Conservation (phyloP, 2,329 filamentous ascomycete species). For the Phaeosphaeriaceae sp. region DNA sequence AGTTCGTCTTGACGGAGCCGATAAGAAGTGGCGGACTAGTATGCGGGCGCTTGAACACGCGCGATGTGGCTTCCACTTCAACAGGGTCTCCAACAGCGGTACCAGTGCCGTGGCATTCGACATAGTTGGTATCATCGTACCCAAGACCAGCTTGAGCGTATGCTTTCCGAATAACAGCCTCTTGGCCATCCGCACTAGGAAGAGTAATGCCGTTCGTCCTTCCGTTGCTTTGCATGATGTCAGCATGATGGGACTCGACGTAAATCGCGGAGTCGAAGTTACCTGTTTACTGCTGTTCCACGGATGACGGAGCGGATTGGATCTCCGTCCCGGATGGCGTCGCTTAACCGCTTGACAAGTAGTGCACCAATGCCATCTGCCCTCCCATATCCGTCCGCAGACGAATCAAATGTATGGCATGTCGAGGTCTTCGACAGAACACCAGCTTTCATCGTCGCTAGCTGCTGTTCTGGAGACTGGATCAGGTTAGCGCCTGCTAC, state of each 20-base stretch:
- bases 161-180: not conserved
- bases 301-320: not conserved
- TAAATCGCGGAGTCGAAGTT: not conserved
- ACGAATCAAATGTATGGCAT: not conserved
- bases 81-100: conserved; percentile 54
- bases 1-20: not conserved
- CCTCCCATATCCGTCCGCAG: not conserved
- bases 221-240: not conserved
- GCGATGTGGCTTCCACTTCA: conserved; percentile 49
- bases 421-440: conserved; percentile 13
- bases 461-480: conserved; percentile 6
- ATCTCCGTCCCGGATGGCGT: not conserved
- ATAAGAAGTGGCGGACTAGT: not conserved
- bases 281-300: not conserved
- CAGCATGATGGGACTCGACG: not conserved
- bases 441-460: conserved; percentile 11
- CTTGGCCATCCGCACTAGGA: not conserved
- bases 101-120: conserved; percentile 52
- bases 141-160: not conserved
- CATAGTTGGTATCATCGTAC: not conserved
- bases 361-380: not conserved
- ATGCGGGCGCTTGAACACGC: conserved; percentile 28
- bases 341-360: not conserved
- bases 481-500: conserved; percentile 25
- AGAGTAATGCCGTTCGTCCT: not conserved